A percentile compares a stretch with the other conserved stretches of the same genome.
Conservation (phyloP, 352 stramenopile species). For the Pythium sukuiense region DNA sequence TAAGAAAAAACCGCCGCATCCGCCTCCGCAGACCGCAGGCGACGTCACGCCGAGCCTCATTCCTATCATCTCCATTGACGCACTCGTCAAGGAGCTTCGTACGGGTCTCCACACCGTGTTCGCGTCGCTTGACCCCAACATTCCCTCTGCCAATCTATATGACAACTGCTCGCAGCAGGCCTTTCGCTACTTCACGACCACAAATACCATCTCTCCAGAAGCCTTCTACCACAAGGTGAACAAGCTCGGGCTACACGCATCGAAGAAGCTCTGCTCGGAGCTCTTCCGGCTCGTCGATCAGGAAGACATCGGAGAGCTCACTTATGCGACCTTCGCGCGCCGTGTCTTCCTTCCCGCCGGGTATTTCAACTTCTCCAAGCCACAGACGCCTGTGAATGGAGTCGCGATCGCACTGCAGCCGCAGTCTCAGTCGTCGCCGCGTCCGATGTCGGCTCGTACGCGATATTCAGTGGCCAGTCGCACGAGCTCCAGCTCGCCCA, state of each 20-base stretch:
- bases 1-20: constrained; percentile 17
- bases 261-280: constrained; percentile 45
- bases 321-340: constrained; percentile 58
- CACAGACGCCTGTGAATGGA: background rate
- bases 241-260: constrained; percentile 53
- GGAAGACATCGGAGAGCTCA: constrained; percentile 65
- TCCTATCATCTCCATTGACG: constrained; percentile 31
- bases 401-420: background rate
- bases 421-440: background rate
- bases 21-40: background rate
- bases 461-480: background rate
- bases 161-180: constrained; percentile 67
- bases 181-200: constrained; percentile 79
- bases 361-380: constrained; percentile 32
- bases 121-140: constrained; percentile 34
- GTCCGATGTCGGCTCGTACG: background rate
- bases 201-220: constrained; percentile 66
- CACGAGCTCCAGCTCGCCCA: background rate
- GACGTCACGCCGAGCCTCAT: constrained; percentile 10
- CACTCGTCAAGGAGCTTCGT: constrained; percentile 54
- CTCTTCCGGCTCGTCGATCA: constrained; percentile 65
- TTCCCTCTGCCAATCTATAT: constrained; percentile 41
- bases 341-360: constrained; percentile 53
- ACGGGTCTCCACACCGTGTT: constrained; percentile 51
- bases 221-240: constrained; percentile 65